Evolutionary conservation across 495 filamentous ascomycete species (phyloP).

Genomic region (Neurospora sp.): DNA sequence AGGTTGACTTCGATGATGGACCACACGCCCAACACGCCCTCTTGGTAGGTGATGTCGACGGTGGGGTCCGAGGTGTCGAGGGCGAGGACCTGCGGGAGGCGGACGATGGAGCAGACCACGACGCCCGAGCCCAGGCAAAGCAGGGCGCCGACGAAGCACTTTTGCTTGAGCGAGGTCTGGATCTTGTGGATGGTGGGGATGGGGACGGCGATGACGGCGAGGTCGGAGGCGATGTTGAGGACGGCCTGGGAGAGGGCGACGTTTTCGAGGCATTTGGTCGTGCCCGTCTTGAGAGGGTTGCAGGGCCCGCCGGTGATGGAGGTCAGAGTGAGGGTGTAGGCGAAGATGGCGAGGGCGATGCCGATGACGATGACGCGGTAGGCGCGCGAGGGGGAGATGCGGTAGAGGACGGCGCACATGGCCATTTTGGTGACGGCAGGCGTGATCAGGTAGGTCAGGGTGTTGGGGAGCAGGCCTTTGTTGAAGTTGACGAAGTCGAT

Average conservation of each 20-base stretch:
- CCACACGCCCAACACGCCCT: slow-evolving; percentile 26
- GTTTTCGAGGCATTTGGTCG: slow-evolving; percentile 11
- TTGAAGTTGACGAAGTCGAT: slow-evolving; percentile 7
- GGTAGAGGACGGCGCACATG: slow-evolving; percentile 9
- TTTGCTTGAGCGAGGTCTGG: slow-evolving; percentile 10
- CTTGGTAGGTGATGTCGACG: slow-evolving; percentile 11
- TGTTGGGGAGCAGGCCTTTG: slow-evolving; percentile 10
- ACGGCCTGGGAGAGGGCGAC: slow-evolving; percentile 24
- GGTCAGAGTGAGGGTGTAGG: slow-evolving; percentile 10
- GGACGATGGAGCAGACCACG: slow-evolving; percentile 15
- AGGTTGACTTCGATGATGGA: slow-evolving; percentile 30
- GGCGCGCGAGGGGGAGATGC: slow-evolving; percentile 8
- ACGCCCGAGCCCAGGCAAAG: slow-evolving; percentile 14
- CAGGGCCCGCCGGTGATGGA: slow-evolving; percentile 12
- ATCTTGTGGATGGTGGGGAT: slow-evolving; percentile 28
- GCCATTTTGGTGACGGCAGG: slow-evolving; percentile 16
- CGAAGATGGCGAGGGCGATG: slow-evolving; percentile 7
- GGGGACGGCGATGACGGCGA: slow-evolving; percentile 29
- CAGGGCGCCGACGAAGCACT: slow-evolving; percentile 7
- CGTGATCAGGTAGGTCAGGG: slow-evolving; percentile 10
- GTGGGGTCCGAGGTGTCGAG: not conserved
- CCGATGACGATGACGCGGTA: slow-evolving; percentile 8
- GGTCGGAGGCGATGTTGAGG: slow-evolving; percentile 31
- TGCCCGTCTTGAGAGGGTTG: slow-evolving; percentile 5
- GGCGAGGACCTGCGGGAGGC: slow-evolving; percentile 11